phyloP scores from a whole-genome alignment of 371 early-diverging fungal genomes.

The Circinella umbellata region DNA sequence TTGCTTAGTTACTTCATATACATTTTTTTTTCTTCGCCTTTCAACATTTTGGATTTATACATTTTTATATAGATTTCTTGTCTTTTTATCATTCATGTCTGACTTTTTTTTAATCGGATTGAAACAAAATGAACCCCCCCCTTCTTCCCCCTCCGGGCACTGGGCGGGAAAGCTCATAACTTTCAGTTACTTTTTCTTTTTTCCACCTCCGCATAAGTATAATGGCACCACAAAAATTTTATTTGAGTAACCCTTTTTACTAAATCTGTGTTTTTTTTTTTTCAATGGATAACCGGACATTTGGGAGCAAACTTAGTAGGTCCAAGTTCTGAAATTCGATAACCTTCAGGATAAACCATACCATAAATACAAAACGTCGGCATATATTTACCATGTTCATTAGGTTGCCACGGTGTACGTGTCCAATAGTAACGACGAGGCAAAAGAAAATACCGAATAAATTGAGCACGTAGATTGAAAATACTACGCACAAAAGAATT shows the following conservation, averaged over 20 bases:
- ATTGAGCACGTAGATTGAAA: slow-evolving; percentile 28
- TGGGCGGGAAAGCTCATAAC: too few relatives aligned
- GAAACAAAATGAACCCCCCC: too few relatives aligned
- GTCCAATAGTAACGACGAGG: slow-evolving; percentile 31
- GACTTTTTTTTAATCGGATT: too few relatives aligned
- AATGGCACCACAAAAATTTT: too few relatives aligned
- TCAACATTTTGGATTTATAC: neutral
- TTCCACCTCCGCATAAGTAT: too few relatives aligned
- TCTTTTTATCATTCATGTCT: too few relatives aligned
- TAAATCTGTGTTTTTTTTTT: slow-evolving; percentile 3
- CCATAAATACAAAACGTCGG: slow-evolving; percentile 32
- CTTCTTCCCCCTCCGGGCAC: too few relatives aligned
- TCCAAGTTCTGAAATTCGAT: slow-evolving; percentile 41
- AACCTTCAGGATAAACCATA: slow-evolving; percentile 37
- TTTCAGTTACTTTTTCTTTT: too few relatives aligned
- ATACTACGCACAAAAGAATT: slow-evolving; percentile 11
- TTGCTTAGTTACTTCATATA: too few relatives aligned
- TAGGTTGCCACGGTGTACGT: slow-evolving; percentile 31
- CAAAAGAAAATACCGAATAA: slow-evolving; percentile 38
- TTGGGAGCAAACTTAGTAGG: slow-evolving; percentile 37
- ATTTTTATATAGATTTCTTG: too few relatives aligned
- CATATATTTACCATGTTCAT: slow-evolving; percentile 35
- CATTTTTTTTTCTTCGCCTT: neutral
- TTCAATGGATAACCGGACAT: slow-evolving; percentile 15
- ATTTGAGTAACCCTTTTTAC: neutral